Evolutionary conservation across 2,329 filamentous ascomycete species (phyloP).

Genomic region (Verticillium albo-atrum): DNA sequence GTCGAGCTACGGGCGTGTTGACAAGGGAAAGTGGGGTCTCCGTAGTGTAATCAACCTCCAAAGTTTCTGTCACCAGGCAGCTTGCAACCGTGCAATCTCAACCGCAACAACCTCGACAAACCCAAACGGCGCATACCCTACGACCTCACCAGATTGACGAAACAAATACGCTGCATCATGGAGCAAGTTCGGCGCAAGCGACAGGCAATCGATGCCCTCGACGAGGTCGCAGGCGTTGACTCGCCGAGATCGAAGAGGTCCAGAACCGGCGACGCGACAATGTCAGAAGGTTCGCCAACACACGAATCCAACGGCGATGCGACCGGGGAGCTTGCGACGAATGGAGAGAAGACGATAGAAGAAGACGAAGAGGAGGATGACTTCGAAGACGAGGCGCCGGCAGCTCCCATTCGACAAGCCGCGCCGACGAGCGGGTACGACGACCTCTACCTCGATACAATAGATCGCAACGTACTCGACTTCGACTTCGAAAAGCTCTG

Average conservation of each 20-base stretch:
- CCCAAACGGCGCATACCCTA: not conserved
- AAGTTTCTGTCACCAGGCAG: not conserved
- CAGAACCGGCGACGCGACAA: constrained; percentile 38
- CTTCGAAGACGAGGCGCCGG: constrained; percentile 24
- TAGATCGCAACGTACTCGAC: constrained; percentile 87
- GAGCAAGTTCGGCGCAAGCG: constrained; percentile 41
- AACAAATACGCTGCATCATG: not conserved
- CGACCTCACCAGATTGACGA: not conserved
- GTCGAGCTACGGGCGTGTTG: not conserved
- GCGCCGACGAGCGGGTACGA: constrained; percentile 85
- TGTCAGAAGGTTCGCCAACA: constrained; percentile 23
- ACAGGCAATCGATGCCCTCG: constrained; percentile 55
- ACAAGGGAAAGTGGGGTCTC: not conserved
- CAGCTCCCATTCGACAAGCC: constrained; percentile 60
- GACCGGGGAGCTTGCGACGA: constrained; percentile 2
- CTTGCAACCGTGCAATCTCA: not conserved
- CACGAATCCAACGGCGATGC: constrained; percentile 13
- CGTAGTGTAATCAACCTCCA: not conserved
- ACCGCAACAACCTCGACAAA: not conserved
- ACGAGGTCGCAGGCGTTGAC: constrained; percentile 47
- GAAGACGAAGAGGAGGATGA: constrained; percentile 4
- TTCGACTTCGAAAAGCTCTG: constrained; percentile 99
- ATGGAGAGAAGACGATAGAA: constrained; percentile 3
- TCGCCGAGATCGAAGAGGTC: constrained; percentile 58
- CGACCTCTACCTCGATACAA: constrained; percentile 96